Conservation (phyloP, 257 asterid genomes). For the Nicotiana attenuata region DNA sequence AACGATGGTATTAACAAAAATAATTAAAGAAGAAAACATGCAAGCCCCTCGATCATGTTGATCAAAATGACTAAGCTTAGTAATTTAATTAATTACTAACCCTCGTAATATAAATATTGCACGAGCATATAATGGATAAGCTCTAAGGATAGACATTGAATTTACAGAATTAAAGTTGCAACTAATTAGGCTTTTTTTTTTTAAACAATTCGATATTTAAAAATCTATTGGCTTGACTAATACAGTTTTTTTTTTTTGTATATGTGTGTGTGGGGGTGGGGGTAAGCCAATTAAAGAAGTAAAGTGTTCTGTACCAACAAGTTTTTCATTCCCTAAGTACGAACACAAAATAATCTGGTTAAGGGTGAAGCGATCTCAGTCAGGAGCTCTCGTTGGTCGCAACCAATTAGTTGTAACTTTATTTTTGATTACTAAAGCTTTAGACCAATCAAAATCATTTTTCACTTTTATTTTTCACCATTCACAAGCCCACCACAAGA, state of each 20-base stretch:
- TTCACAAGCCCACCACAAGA: not conserved
- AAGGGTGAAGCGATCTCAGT: no score
- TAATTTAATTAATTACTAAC: not conserved
- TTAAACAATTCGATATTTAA: no score
- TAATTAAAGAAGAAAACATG: not conserved
- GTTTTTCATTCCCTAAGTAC: fast-evolving
- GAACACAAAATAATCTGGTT: fast-evolving
- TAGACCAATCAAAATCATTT: not conserved
- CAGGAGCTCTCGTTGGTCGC: no score
- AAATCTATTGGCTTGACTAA: no score
- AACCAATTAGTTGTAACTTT: not conserved
- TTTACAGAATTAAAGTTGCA: no score
- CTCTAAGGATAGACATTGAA: not conserved
- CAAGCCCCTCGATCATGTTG: not conserved
- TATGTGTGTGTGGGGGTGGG: no score
- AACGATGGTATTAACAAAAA: not conserved
- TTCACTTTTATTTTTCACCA: not conserved
- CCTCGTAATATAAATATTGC: not conserved
- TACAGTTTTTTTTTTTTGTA: no score
- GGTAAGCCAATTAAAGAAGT: no score
- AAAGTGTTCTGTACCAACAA: no score
- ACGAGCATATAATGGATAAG: not conserved
- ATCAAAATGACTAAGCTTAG: not conserved
- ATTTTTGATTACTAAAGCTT: not conserved
- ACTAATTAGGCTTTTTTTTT: no score